These are phyloP conservation scores for Triticum aestivum DNA, from an alignment of 176 grass and related monocot genomes.

Conservation along the genomic window IWGSC_CS_RefSeq_v2.1 NC_057797.1:606356342-606356841, in stretches of 20 bases:
- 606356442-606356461: background rate
- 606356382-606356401: background rate
- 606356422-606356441: background rate
- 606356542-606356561: constrained; percentile 35
- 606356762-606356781: background rate
- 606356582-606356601: constrained; percentile 55
- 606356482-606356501: background rate
- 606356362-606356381: background rate
- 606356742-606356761: background rate
- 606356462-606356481: background rate
- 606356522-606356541: constrained; percentile 41
- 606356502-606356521: constrained; percentile 13
- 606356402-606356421: background rate
- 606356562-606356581: constrained; percentile 24
- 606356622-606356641: constrained; percentile 19
- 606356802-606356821: background rate
- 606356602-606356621: constrained; percentile 56
- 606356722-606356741: background rate
- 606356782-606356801: background rate
- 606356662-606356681: constrained; percentile 18
- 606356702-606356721: background rate
- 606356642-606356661: constrained; percentile 35
- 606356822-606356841: background rate
- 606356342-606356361: background rate
- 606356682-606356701: background rate